Conservation (phyloP, 148 eudicot species). For the Fagopyrum homotropicum region DNA sequence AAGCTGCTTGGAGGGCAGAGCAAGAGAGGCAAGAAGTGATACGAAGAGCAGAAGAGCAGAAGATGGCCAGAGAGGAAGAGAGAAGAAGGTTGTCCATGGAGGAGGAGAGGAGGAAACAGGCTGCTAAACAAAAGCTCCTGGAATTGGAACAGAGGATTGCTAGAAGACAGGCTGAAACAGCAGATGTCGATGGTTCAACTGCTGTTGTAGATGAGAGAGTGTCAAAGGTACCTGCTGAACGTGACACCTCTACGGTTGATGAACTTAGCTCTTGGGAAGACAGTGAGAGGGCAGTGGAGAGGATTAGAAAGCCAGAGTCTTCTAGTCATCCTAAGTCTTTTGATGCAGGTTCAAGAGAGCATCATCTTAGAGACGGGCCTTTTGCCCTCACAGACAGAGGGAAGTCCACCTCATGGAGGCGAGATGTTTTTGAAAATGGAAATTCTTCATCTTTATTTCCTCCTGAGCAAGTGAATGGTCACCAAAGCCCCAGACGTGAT, state of each 20-base stretch:
- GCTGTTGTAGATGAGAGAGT: conserved; percentile 36
- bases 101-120: conserved; percentile 95
- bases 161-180: conserved; percentile 48
- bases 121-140: conserved; percentile 88
- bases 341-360: conserved; percentile 42
- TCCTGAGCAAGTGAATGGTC: conserved; percentile 52
- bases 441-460: conserved; percentile 39
- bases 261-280: conserved; percentile 85
- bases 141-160: conserved; percentile 91
- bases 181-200: conserved; percentile 28
- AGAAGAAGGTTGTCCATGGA: conserved; percentile 62
- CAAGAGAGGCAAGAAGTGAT: conserved; percentile 65
- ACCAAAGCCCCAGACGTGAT: conserved; percentile 51
- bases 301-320: conserved; percentile 56
- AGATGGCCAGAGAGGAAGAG: conserved; percentile 79
- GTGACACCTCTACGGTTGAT: conserved; percentile 32
- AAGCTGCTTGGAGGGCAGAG: conserved; percentile 88
- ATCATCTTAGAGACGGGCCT: conserved; percentile 43
- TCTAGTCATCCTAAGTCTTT: conserved; percentile 40
- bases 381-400: conserved; percentile 56
- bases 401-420: conserved; percentile 65
- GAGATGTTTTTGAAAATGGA: conserved; percentile 56
- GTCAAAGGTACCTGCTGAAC: conserved; percentile 29
- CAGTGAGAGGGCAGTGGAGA: conserved; percentile 84
- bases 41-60: conserved; percentile 72